A percentile compares a stretch with the other conserved stretches of the same genome.
These are phyloP conservation scores for Lipomyces japonicus DNA, from an alignment of 805 yeast genomes.

Conservation along the genomic window DNA sequence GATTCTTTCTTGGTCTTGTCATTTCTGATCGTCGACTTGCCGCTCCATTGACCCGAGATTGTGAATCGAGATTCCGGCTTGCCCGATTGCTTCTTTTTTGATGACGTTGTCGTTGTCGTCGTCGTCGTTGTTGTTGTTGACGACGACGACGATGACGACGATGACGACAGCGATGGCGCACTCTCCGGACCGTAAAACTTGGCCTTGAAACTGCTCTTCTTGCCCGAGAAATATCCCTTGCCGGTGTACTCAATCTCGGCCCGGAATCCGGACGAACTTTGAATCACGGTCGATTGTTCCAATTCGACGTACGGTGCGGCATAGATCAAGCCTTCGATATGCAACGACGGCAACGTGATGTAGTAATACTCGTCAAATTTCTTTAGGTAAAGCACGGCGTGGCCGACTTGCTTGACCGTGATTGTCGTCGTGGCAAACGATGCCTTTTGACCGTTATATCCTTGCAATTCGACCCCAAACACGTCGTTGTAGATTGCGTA, in stretches of 20 bases:
- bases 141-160: slow-evolving; percentile 5
- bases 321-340: slow-evolving; percentile 85
- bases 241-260: slow-evolving; percentile 79
- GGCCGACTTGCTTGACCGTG: slow-evolving; percentile 88
- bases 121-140: slow-evolving; percentile 40
- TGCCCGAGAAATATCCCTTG: slow-evolving; percentile 92
- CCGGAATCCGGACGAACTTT: slow-evolving; percentile 71
- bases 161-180: neutral
- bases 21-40: slow-evolving; percentile 57
- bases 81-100: no score
- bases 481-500: slow-evolving; percentile 74
- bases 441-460: slow-evolving; percentile 86
- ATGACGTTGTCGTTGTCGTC: slow-evolving; percentile 44
- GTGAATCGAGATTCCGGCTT: slow-evolving; percentile 64
- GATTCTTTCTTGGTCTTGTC: slow-evolving; percentile 45
- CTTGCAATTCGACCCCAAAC: slow-evolving; percentile 67
- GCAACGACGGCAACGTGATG: slow-evolving; percentile 89
- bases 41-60: slow-evolving; percentile 91
- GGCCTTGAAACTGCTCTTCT: slow-evolving; percentile 89
- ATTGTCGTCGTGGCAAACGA: slow-evolving; percentile 69
- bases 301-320: slow-evolving; percentile 94
- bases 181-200: slow-evolving; percentile 55
- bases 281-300: slow-evolving; percentile 83
- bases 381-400: slow-evolving; percentile 57
- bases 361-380: slow-evolving; percentile 66